Evolutionary conservation across 1,284 basidiomycete species (phyloP), one percentile per base, ranked within the genome.

Genomic region (Stygiomarasmius scandens): DNA sequence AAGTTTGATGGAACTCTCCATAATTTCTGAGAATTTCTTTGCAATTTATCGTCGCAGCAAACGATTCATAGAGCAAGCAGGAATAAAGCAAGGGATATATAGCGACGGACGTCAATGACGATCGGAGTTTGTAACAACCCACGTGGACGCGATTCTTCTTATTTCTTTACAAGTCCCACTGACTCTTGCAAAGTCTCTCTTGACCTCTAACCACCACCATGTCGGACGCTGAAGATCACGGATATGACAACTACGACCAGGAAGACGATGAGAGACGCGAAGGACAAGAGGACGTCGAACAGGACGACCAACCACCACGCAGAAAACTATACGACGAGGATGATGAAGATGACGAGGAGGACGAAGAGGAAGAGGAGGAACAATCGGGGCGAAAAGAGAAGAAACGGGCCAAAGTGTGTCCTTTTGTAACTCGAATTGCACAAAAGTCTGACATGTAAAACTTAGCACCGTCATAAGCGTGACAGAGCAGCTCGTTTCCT

Each of bases 401-500:
- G 68, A 87, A 84, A 68, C 78, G 82, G 57, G 74, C 77, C 58
- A 87, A 86, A 77, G 85, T 85, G 52, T 45, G 71, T 64, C 14
- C 49, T 38, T 51, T 11, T 32, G 25, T 49, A 25, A 8, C 10
- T 27, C 53, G 27, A 16, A 29, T 52, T 29, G 2, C 29, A 49
- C 43, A 48, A 32, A 51, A 46, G 41, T 56, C n/a, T 49, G 12
- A 54, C 61, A 53, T 46, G 55, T 60, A 29, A 20, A 49, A 38
- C 58, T 48, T 61, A 87, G 84, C 82, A 82, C 62, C 85, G 85
- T 58, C 87, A 88, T 67, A 87, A 83, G 69, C 80, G 82, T 49
- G 76, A 77, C 60, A 77, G 78, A 19, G 82, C 86, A 32, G 92
- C 87, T 69, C 89, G 90, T 64, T 98, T 95, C 87, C 80, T 98